Evolutionary conservation across 495 filamentous ascomycete genomes (phyloP), one percentile per base, ranked within the genome.

Genomic region (Aspergillus cavernicola): DNA sequence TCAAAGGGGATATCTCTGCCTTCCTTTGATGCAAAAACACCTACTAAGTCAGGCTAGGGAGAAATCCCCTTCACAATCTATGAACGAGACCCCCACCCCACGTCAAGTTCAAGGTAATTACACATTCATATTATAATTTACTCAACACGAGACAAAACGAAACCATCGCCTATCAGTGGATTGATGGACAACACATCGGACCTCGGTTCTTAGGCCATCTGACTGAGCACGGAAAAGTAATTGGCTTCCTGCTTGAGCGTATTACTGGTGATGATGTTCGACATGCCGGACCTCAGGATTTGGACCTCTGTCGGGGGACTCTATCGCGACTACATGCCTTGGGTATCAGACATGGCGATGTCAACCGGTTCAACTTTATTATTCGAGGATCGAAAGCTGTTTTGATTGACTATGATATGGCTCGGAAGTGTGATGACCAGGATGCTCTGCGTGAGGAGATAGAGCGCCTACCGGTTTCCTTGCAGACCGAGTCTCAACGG

Each of bases 351-450:
- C 75, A 76, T 50, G 71, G 74, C 5, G 73, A 77, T 56, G 64
- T 62, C 26, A 77, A 79, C 61, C 69, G 65, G 47, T 60, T 69
- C 43, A 78, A 77, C 48, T 78, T 78, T 52, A 64, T 80, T 8
- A 46, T 75, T 15, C 48, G 46, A 22, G 57, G 56, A 20, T 60
- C 33, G 24, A 62, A 62, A 18, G 63, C 53, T 18, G 50, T 60
- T 24, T 59, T 75, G 50, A 61, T 77, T 12, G 71, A 75, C 58
- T 74, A 75, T 54, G 65, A 72, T 52, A 60, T 53, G 38, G 50
- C 59, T 26, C 23, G 35, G 46, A 63, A 57, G 52, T 63, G 60
- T 38, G 53, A 57, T 6, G 41, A 59, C 42, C 18, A n/a, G 6
- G 15, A 38, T 7, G n/a, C 18, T 3, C 36, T 38, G 6, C 13